phyloP scores from a whole-genome alignment of 148 eudicot species.

The Gaultheria prostrata region DNA sequence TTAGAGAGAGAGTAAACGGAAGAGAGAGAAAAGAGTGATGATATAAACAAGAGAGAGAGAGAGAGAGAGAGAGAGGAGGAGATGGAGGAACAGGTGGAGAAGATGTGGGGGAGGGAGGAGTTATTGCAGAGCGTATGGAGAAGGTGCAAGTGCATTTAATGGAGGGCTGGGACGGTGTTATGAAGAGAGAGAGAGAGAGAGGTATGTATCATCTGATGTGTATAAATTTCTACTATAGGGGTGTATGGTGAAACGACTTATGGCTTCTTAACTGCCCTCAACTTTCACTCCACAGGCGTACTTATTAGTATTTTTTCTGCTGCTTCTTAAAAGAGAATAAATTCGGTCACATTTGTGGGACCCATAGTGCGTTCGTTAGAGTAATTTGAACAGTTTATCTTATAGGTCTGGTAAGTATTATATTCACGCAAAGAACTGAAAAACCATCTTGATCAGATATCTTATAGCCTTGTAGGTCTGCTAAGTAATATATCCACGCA shows the following conservation, averaged over 20 bases:
- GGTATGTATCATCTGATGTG: conserved; percentile 1
- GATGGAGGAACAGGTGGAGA: conserved; percentile 19
- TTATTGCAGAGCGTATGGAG: conserved; percentile 31
- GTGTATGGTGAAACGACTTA: conserved; percentile 17
- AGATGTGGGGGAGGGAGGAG: conserved; percentile 35
- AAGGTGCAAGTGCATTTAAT: conserved; percentile 31
- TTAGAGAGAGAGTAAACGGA: not conserved
- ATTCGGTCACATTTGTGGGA: too few relatives aligned
- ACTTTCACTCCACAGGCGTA: conserved; percentile 2
- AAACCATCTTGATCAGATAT: too few relatives aligned
- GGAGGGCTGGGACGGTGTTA: conserved; percentile 20
- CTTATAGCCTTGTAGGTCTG: too few relatives aligned
- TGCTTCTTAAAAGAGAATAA: too few relatives aligned
- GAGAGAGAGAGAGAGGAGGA: not conserved
- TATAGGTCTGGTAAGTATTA: too few relatives aligned
- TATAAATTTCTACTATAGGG: not conserved
- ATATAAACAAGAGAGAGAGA: conserved; percentile 16
- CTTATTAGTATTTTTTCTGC: not conserved
- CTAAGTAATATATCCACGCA: too few relatives aligned
- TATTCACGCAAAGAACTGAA: too few relatives aligned
- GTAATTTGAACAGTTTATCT: too few relatives aligned
- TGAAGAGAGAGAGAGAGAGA: conserved; percentile 30
- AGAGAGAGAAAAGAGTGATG: not conserved
- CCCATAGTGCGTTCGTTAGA: too few relatives aligned
- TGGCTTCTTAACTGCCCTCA: conserved; percentile 16